These are phyloP conservation scores for Lasiodiplodia sp. DNA, from an alignment of 2,329 filamentous ascomycete genomes.

Conservation along the genomic window DNA sequence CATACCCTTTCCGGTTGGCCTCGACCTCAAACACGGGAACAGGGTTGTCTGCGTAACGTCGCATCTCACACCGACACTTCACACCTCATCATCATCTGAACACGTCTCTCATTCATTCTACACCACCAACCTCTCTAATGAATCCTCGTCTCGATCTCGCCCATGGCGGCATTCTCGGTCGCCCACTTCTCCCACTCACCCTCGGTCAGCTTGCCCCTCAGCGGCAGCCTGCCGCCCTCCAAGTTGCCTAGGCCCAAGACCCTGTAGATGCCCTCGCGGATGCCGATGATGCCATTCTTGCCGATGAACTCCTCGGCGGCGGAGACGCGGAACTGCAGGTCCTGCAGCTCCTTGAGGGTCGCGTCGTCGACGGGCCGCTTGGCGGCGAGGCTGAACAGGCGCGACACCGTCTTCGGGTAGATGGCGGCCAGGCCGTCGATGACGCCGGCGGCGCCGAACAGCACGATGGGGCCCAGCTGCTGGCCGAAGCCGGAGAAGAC, in stretches of 20 bases:
- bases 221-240: slow-evolving; percentile 64
- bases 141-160: slow-evolving; percentile 20
- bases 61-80: slow-evolving; percentile 1
- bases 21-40: neutral
- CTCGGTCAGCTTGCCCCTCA: slow-evolving; percentile 62
- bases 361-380: slow-evolving; percentile 33
- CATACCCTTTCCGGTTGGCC: slow-evolving; percentile 9
- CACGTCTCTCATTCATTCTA: neutral
- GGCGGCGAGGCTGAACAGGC: slow-evolving; percentile 58
- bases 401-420: slow-evolving; percentile 66
- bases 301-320: slow-evolving; percentile 66
- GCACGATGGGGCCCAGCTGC: slow-evolving; percentile 64
- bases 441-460: slow-evolving; percentile 65
- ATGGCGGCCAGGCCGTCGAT: slow-evolving; percentile 69
- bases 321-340: slow-evolving; percentile 64
- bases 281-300: slow-evolving; percentile 63
- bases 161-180: slow-evolving; percentile 10
- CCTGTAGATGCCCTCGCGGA: slow-evolving; percentile 65
- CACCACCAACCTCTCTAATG: neutral
- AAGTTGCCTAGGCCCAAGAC: slow-evolving; percentile 61
- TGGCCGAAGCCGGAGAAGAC: slow-evolving; percentile 68
- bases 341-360: slow-evolving; percentile 55
- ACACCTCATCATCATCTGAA: neutral
- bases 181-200: slow-evolving; percentile 30
- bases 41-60: neutral